These are phyloP conservation scores for Colletotrichum sojae DNA, from an alignment of 2,329 filamentous ascomycete species.

Conservation along the genomic window DNA sequence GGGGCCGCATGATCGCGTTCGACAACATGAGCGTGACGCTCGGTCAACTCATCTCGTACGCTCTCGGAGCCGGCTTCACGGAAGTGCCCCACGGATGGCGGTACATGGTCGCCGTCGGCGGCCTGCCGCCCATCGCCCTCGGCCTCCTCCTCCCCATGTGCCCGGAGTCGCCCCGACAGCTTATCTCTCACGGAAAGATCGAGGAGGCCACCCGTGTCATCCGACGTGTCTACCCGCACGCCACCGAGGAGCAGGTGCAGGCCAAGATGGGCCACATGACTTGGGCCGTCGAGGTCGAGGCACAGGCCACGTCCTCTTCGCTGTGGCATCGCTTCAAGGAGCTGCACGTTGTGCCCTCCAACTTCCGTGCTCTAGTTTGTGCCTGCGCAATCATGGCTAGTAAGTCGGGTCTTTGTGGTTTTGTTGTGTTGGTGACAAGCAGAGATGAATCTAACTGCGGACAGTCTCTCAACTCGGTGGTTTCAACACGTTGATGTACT, in stretches of 20 bases:
- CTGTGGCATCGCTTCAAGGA: slow-evolving; percentile 60
- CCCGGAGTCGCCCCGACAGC: slow-evolving; percentile 64
- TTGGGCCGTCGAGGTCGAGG: slow-evolving; percentile 55
- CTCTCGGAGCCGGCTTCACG: slow-evolving; percentile 57
- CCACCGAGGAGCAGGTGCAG: slow-evolving; percentile 57
- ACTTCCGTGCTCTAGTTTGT: slow-evolving; percentile 60
- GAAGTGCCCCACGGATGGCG: slow-evolving; percentile 63
- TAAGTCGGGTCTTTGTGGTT: slow-evolving; percentile 1
- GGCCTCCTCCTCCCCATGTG: slow-evolving; percentile 60
- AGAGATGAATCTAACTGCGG: background rate
- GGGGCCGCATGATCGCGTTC: slow-evolving; percentile 64
- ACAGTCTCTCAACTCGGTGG: slow-evolving; percentile 63
- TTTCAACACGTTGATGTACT: slow-evolving; percentile 46
- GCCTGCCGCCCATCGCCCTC: slow-evolving; percentile 60
- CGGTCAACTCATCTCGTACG: slow-evolving; percentile 59
- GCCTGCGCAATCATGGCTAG: slow-evolving; percentile 66
- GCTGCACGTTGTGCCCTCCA: slow-evolving; percentile 59
- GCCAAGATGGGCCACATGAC: slow-evolving; percentile 60
- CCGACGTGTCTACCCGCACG: slow-evolving; percentile 57
- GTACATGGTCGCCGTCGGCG: slow-evolving; percentile 65
- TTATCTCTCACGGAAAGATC: slow-evolving; percentile 57
- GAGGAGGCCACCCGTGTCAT: slow-evolving; percentile 59
- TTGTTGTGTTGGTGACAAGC: background rate
- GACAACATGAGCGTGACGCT: slow-evolving; percentile 63
- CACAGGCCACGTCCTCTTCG: slow-evolving; percentile 56